Evolutionary conservation across 805 yeast genomes (phyloP).

Genomic region (Saturnispora saitoi): DNA sequence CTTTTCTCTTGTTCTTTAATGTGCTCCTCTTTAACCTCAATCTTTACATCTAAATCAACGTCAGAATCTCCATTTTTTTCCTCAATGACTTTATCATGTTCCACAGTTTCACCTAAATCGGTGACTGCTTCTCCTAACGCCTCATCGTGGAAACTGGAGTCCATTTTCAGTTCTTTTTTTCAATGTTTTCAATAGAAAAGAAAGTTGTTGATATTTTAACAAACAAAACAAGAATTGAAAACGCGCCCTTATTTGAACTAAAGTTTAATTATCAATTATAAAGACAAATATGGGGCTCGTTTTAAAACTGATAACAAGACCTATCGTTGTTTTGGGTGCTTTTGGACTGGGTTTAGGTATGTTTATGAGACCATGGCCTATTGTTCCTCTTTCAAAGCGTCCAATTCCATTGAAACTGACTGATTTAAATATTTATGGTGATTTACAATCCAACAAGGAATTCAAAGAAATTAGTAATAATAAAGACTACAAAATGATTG

Average conservation of each 20-base stretch:
- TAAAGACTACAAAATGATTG: conserved; percentile 20
- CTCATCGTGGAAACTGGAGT: neutral
- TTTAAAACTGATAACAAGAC: conserved; percentile 6
- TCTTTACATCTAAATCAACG: neutral
- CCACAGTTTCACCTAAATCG: neutral
- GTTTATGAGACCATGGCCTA: conserved; percentile 28
- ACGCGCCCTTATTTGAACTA: neutral
- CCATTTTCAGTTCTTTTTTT: neutral
- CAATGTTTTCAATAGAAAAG: neutral
- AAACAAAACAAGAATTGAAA: neutral
- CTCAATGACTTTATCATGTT: neutral
- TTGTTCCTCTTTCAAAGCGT: conserved; percentile 10
- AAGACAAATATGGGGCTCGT: neutral
- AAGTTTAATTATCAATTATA: neutral
- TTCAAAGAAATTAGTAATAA: conserved; percentile 9
- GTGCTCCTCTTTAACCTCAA: neutral
- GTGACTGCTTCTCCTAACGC: neutral
- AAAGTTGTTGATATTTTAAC: neutral
- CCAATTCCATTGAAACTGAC: conserved; percentile 8
- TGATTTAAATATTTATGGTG: conserved; percentile 5
- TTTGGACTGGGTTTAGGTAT: conserved; percentile 25
- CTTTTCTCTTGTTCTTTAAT: neutral
- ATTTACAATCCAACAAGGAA: neutral
- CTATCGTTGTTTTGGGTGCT: conserved; percentile 12
- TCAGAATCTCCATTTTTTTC: neutral